Percentiles rank a stretch among this genome's conserved stretches.
Conservation (phyloP, 129 eudicot genomes). For the Pulicaria dysenterica region DNA sequence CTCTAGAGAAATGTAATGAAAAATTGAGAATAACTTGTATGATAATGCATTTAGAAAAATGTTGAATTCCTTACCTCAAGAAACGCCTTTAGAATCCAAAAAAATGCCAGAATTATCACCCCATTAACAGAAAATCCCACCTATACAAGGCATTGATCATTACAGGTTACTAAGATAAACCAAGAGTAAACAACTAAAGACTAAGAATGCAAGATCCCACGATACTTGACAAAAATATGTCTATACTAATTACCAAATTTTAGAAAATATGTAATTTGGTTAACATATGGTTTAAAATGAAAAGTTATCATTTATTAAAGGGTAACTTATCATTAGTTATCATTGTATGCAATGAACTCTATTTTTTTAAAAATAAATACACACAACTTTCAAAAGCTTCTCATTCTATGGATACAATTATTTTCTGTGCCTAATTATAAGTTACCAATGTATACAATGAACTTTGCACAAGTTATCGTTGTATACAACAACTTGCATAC, state of each 20-base stretch:
- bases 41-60: slow-evolving; percentile 27
- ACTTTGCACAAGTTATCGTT: too few species aligned
- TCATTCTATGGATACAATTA: too few species aligned
- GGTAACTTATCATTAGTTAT: too few species aligned
- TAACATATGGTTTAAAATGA: neutral
- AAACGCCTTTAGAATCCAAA: slow-evolving; percentile 91
- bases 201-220: slow-evolving; percentile 23
- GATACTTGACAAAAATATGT: neutral
- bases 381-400: too few species aligned
- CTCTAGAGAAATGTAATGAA: neutral
- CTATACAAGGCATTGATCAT: slow-evolving; percentile 34
- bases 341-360: too few species aligned
- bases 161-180: neutral
- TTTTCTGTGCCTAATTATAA: too few species aligned
- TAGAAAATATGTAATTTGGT: neutral
- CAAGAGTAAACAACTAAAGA: neutral
- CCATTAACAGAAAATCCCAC: slow-evolving; percentile 97
- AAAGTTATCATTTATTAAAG: too few species aligned
- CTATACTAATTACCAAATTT: neutral
- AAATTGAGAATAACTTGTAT: slow-evolving; percentile 6
- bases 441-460: too few species aligned
- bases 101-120: slow-evolving; percentile 72
- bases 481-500: too few species aligned
- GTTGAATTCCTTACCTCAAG: slow-evolving; percentile 57
- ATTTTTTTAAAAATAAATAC: too few species aligned